Base-by-base conservation (phyloP, 225 moss, liverwort and hornwort genomes). In the Physcomitrium patens region DNA sequence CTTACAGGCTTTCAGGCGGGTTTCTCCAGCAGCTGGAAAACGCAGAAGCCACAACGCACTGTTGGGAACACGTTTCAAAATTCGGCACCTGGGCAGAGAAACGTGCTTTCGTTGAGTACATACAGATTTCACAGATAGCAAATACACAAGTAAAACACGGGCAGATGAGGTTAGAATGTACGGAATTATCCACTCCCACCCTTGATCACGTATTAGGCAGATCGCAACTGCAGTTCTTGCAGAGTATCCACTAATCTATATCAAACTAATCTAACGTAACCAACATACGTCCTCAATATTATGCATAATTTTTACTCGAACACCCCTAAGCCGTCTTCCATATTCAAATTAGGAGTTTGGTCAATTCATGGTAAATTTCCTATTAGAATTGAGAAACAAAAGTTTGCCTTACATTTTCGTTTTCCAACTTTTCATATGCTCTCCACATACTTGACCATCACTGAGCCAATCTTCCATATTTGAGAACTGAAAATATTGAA, bases 1-100 rank as follows among this genome's bases (percentile, higher is more conserved):
- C 95, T 85, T 79, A 95, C 99, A 95, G 66, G 99, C 99, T n/a
- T 89, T 91, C 73, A 99, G 79, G 45, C 99, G 90, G 68, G 85
- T 86, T 93, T 99, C 99, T 19, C 99, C 95, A 10, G 99, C 99
- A 31, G 95, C 93, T 27, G 99, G 99, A 60, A 99, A 99, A 71
- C 99, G 95, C 60, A 99, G 77, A 44, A 99, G 86, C 99, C 99
- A 99, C 8, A 99, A 73, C 6, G 95, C 99, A 86, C 99, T 93
- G 57, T 99, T 90, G 27, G 95, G 90, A 31, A 99, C 95, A 65
- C 91, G 95, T 77, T 92, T 95, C 69, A 99, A 78, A 54, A 99
- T 99, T 72, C 88, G 91, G 83, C 99, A 99, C 99, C 99, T 99
- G 86, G 0, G 63, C 71, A 81, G 5, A 43, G 69, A 31, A 58